Evolutionary conservation across 2,329 filamentous ascomycete genomes (phyloP), one percentile per base, ranked within the genome.

Genomic region (Sporothrix pseudoabietina): DNA sequence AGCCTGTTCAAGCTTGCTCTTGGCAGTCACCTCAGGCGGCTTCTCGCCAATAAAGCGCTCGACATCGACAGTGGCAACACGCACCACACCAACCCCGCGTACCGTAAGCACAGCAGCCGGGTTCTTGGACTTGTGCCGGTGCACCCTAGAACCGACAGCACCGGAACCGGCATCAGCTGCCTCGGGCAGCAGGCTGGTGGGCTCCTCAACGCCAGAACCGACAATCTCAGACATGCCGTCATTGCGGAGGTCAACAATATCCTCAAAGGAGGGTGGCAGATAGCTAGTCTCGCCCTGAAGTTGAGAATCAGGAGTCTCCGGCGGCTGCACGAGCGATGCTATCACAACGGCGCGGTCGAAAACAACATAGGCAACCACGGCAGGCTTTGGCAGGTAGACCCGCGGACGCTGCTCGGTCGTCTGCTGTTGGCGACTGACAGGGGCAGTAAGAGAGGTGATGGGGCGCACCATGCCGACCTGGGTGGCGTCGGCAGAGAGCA

Each of bases 1-100:
- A 2, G 94, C 94, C 82, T 99, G 94, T 79, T 98, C 94, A 55
- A 99, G 87, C 82, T 96, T 97, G 82, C 90, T 93, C 82, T 94
- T 96, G 7, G 93, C 92, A 0, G 92, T 94, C 19, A 97, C 88
- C 76, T 85, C 82, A 1, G 88, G 89, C 4, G 88, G 85, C 71
- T 83, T 82, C 71, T 87, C 86, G 75, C 87, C 87, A 14, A 85
- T 85, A 77, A 91, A 90, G 74, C 86, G 87, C 75, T 89, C 86
- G 63, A 88, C 82, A 69, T 91, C 87, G 8, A 86, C 85, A 26
- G 88, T 85, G 22, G 87, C 84, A 57, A 92, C 81, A 69, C 90
- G 86, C 35, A 92, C 82, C 26, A 88, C 83, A 19, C 90, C 90
- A 1, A 87, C 87, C 14, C 89, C 89, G 73, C 89, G 87, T 35